Base-by-base conservation (phyloP, 192 early-diverging fungal species). In the Coemansia sp. region DNA sequence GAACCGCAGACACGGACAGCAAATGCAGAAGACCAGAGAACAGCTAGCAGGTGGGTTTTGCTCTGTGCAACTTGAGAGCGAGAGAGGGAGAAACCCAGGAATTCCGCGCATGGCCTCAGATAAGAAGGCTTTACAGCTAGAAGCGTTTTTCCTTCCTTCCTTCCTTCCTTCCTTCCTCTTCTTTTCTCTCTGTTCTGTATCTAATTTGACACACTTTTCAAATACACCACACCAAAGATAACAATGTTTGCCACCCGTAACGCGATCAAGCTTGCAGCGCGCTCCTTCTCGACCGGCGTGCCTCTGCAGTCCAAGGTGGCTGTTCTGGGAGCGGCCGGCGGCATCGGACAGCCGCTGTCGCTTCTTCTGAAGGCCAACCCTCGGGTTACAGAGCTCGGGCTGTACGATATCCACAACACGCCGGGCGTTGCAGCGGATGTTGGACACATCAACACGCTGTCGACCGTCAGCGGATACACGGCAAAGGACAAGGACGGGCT, bases 261-360 rank as follows among this genome's bases (percentile, higher is more conserved):
- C 76, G 63, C 71, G 48, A 64, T 72, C 68, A 77, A 78, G 71
- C 41, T 72, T 52, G 76, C 71, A 40, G 74, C 70, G 19, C 79
- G 84, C 65, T 71, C 76, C 58, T 85, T 85, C 84, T 85, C 84
- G 70, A 85, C 84, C 11, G 70, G 68, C 49, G 44, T 44, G 23
- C 58, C 79, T 48, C 71, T 57, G 71, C 79, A 72, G 74, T 76
- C 84, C 67, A 85, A 85, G 85, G 91, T 89, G 49, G 83, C 86
- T 43, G 89, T 92, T 63, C 86, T 89, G 63, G 90, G 91, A 72
- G 91, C 91, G 57, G 88, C 91, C 57, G 97, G 97, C 67, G 97
- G 97, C 77, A 99, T 99, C 70, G 97, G 97, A 65, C 97, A 99
- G 84, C 95, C 97, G 50, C 89, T 99, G 50, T 97, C 95, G 52